phyloP scores from a whole-genome alignment of 2,329 filamentous ascomycete species.

The Colletotrichum gloeosporioides region DNA sequence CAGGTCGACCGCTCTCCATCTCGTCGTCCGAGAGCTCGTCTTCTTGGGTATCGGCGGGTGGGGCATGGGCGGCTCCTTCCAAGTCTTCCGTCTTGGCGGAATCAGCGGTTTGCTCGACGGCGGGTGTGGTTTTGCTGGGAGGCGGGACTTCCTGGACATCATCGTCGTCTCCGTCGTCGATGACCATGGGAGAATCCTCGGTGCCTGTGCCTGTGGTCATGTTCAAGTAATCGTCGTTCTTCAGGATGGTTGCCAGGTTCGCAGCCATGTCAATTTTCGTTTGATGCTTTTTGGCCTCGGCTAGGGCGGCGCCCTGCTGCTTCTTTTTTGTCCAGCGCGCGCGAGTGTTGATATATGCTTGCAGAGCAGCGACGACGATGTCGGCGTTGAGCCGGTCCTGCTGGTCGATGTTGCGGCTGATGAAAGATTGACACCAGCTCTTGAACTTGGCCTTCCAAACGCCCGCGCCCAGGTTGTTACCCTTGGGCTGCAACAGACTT shows the following conservation, averaged over 20 bases:
- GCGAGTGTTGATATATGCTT: conserved; percentile 1
- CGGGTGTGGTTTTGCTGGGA: background rate
- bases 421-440: conserved; percentile 38
- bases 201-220: background rate
- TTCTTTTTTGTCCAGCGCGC: conserved; percentile 15
- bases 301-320: background rate
- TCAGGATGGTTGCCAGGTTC: conserved; percentile 2
- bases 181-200: conserved; percentile 4
- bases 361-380: conserved; percentile 2
- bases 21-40: conserved; percentile 5
- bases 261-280: conserved; percentile 5
- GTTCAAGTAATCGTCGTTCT: background rate
- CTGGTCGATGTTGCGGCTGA: conserved; percentile 12
- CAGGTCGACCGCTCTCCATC: background rate
- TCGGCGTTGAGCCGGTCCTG: conserved; percentile 6
- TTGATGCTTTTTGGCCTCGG: conserved; percentile 6
- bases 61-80: background rate
- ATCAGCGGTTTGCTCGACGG: background rate
- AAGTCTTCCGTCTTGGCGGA: background rate
- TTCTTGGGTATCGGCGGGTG: background rate
- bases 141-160: background rate
- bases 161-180: conserved; percentile 14
- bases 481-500: conserved; percentile 9
- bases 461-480: background rate
- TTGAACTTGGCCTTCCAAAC: conserved; percentile 38